phyloP scores from a whole-genome alignment of 1,284 basidiomycete genomes.

The Malassezia caprae region DNA sequence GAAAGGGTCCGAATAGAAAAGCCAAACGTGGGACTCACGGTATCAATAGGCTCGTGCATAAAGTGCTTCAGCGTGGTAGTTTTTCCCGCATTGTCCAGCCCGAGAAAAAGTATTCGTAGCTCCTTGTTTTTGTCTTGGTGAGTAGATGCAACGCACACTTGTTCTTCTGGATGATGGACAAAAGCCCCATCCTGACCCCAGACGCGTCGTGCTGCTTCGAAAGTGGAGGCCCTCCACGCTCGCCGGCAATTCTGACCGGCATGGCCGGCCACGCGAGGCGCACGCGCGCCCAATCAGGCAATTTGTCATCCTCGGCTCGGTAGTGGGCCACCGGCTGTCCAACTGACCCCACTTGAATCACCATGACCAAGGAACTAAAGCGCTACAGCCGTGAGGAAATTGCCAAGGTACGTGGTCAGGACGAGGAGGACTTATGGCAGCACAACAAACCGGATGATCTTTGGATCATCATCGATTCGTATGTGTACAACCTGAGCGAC shows the following conservation, averaged over 20 bases:
- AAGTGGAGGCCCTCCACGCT: background rate
- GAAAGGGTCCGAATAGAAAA: slow-evolving; percentile 97
- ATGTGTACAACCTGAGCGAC: slow-evolving; percentile 47
- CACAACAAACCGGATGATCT: slow-evolving; percentile 33
- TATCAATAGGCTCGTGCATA: slow-evolving; percentile 66
- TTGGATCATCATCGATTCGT: slow-evolving; percentile 42
- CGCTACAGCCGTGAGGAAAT: slow-evolving; percentile 15
- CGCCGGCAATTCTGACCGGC: background rate
- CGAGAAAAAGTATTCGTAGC: slow-evolving; percentile 93
- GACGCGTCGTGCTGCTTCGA: background rate
- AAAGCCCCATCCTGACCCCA: slow-evolving; percentile 57
- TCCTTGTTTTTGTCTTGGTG: slow-evolving; percentile 59
- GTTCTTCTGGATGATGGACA: slow-evolving; percentile 95
- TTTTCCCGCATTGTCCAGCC: slow-evolving; percentile 98
- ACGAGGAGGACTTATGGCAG: slow-evolving; percentile 8
- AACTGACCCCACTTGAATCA: background rate
- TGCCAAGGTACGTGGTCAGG: slow-evolving; percentile 13
- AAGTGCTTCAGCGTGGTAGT: slow-evolving; percentile 94
- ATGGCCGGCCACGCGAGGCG: background rate
- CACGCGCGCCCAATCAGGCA: background rate
- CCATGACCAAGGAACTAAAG: slow-evolving; percentile 22
- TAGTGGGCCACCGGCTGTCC: background rate
- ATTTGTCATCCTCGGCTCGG: slow-evolving; percentile 1
- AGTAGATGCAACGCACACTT: slow-evolving; percentile 57
- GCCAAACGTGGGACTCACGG: slow-evolving; percentile 74